phyloP scores from a whole-genome alignment of 2,329 filamentous ascomycete genomes.

The Microsporum ferrugineum region DNA sequence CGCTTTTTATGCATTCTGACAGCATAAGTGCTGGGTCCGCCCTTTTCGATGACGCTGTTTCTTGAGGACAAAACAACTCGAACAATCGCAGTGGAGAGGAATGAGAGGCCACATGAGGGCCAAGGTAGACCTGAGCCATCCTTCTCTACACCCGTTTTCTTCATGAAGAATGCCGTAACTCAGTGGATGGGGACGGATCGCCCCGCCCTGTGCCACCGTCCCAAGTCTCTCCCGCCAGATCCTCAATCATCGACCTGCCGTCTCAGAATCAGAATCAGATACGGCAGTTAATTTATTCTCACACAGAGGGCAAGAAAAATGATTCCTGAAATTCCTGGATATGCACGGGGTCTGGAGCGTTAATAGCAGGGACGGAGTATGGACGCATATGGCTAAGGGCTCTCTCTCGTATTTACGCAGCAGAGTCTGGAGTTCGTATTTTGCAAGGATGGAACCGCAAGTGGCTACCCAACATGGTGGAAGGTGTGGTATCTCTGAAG shows the following conservation, averaged over 20 bases:
- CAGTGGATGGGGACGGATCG: constrained; percentile 2
- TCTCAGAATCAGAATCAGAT: constrained; percentile 1
- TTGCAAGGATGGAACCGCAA: not conserved
- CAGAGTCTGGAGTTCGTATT: constrained; percentile 1
- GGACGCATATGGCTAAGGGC: not conserved
- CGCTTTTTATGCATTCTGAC: not conserved
- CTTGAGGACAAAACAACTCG: not conserved
- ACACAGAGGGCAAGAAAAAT: not conserved
- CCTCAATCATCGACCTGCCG: not conserved
- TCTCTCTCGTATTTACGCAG: constrained; percentile 2
- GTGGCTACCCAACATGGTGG: not conserved
- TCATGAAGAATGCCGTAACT: not conserved
- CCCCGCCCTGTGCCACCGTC: not conserved
- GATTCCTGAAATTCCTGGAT: not conserved
- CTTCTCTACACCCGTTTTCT: not conserved
- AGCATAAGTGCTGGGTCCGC: not conserved
- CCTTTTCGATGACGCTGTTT: not conserved
- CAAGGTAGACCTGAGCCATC: not conserved
- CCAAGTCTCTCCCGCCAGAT: not conserved
- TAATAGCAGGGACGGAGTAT: not conserved
- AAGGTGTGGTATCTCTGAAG: not conserved
- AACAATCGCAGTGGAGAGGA: not conserved
- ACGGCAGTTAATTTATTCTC: constrained; percentile 2
- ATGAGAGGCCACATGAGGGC: not conserved
- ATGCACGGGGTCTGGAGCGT: constrained; percentile 2